phyloP scores from a whole-genome alignment of 1,139 yeast species.

The Yamadazyma triangularis region DNA sequence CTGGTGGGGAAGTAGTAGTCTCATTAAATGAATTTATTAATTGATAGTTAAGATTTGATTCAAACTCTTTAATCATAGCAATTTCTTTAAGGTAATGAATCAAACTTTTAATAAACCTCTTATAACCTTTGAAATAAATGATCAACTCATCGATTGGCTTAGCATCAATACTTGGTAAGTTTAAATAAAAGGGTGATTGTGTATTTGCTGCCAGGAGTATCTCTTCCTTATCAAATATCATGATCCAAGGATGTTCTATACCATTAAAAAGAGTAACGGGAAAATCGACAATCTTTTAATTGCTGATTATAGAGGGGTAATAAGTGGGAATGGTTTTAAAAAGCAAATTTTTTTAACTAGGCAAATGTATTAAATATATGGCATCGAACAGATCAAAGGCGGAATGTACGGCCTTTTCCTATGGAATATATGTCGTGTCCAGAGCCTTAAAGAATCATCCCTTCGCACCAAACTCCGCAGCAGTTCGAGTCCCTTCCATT shows the following conservation, averaged over 20 bases:
- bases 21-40: conserved; percentile 41
- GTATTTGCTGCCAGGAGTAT: conserved; percentile 34
- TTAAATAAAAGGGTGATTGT: conserved; percentile 36
- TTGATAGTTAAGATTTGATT: conserved; percentile 60
- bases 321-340: too few species aligned
- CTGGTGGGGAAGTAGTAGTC: conserved; percentile 3
- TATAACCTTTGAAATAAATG: conserved; percentile 65
- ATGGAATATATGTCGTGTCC: too few species aligned
- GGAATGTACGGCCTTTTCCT: too few species aligned
- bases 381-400: too few species aligned
- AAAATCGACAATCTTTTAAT: too few species aligned
- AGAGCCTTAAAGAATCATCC: too few species aligned
- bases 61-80: conserved; percentile 63
- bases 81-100: conserved; percentile 60
- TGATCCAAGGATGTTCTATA: background rate
- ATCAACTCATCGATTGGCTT: conserved; percentile 49
- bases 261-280: too few species aligned
- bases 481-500: too few species aligned
- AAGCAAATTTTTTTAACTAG: too few species aligned
- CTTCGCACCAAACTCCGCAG: too few species aligned
- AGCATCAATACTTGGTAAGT: conserved; percentile 36
- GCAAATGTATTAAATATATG: too few species aligned
- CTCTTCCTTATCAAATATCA: conserved; percentile 19
- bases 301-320: too few species aligned
- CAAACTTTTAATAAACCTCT: conserved; percentile 60